These are phyloP conservation scores for Beauveria rudraprayagi DNA, from an alignment of 2,329 filamentous ascomycete genomes.

Conservation along the genomic window DNA sequence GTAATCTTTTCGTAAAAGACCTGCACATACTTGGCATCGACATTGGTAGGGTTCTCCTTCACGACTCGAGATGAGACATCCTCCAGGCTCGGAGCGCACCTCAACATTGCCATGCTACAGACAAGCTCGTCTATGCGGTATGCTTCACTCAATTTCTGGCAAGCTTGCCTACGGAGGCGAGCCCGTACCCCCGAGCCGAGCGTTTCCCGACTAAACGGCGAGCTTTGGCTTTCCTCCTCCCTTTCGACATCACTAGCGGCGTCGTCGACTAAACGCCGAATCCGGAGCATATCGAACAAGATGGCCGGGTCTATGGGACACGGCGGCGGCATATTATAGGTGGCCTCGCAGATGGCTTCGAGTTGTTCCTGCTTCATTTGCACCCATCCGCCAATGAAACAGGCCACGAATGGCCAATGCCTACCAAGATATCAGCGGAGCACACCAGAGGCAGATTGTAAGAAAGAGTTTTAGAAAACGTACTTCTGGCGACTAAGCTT, in stretches of 20 bases:
- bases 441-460: no score
- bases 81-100: constrained; percentile 70
- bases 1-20: constrained; percentile 91
- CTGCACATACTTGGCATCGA: constrained; percentile 79
- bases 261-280: constrained; percentile 71
- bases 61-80: constrained; percentile 68
- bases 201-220: constrained; percentile 43
- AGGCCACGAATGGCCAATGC: no score
- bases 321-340: constrained; percentile 68
- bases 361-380: constrained; percentile 24
- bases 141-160: constrained; percentile 66
- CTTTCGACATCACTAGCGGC: constrained; percentile 58
- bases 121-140: constrained; percentile 79
- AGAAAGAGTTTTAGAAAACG: no score
- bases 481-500: no score
- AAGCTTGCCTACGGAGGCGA: constrained; percentile 66
- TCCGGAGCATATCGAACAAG: constrained; percentile 79
- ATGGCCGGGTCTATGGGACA: constrained; percentile 71
- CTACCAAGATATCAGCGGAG: no score
- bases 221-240: constrained; percentile 66
- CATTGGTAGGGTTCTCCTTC: constrained; percentile 57
- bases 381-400: no score
- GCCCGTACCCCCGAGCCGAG: no score
- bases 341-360: constrained; percentile 69
- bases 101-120: constrained; percentile 72